Evolutionary conservation across 495 filamentous ascomycete genomes (phyloP).

Genomic region (Oleoguttula mirabilis): DNA sequence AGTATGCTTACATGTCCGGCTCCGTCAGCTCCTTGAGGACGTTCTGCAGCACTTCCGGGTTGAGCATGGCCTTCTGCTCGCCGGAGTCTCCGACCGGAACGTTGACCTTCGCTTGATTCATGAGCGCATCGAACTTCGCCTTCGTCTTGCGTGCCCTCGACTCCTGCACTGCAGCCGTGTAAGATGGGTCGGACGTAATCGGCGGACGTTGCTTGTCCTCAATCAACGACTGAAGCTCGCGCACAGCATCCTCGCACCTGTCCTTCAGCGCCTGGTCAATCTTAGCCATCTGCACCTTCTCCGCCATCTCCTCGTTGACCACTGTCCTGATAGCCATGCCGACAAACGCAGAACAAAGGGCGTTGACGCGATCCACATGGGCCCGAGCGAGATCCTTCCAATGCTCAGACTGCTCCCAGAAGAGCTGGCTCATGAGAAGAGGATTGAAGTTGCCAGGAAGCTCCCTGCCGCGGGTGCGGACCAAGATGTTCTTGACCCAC

Average conservation of each 20-base stretch:
- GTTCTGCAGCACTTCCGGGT: background rate
- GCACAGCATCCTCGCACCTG: slow-evolving; percentile 3
- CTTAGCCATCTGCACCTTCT: slow-evolving; percentile 5
- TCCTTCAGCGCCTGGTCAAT: slow-evolving; percentile 8
- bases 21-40: background rate
- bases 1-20: too few relatives aligned
- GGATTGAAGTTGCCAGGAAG: slow-evolving; percentile 45
- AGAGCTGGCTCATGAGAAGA: slow-evolving; percentile 39
- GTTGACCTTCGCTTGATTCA: background rate
- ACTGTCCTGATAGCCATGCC: slow-evolving; percentile 8
- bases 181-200: slow-evolving; percentile 14
- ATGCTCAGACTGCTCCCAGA: slow-evolving; percentile 36
- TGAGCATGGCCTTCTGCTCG: background rate
- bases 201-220: slow-evolving; percentile 8
- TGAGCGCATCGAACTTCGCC: background rate
- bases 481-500: slow-evolving; percentile 7
- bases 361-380: slow-evolving; percentile 22
- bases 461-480: slow-evolving; percentile 34
- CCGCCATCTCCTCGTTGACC: slow-evolving; percentile 13
- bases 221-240: slow-evolving; percentile 6
- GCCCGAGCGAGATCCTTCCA: slow-evolving; percentile 34
- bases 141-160: background rate
- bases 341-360: slow-evolving; percentile 20
- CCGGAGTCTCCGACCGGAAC: background rate
- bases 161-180: slow-evolving; percentile 4